phyloP scores from a whole-genome alignment of 306 rosid genomes.

The Prosopis cineraria region DNA sequence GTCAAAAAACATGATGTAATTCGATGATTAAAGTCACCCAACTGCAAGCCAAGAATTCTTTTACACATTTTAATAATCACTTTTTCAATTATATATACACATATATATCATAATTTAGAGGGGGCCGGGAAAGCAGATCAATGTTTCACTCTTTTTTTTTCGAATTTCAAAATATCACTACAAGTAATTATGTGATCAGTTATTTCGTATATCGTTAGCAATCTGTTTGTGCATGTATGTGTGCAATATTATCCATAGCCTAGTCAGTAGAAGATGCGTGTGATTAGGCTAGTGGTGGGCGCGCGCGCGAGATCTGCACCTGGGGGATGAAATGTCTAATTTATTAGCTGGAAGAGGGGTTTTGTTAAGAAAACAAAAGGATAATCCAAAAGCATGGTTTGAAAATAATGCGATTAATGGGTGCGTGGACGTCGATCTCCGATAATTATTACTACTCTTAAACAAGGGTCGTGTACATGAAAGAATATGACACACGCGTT shows the following conservation, averaged over 20 bases:
- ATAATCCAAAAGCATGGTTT: constrained; percentile 20
- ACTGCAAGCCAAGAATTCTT: constrained; percentile 15
- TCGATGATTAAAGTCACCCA: constrained; percentile 49
- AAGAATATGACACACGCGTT: neutral
- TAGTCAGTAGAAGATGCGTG: neutral
- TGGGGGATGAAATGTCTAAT: neutral
- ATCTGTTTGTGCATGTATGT: no score
- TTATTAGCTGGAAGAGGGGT: neutral
- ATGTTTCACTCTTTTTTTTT: no score
- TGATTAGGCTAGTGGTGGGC: neutral
- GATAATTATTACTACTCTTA: neutral
- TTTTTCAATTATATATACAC: no score
- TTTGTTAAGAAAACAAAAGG: neutral
- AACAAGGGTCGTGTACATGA: neutral
- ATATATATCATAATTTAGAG: no score
- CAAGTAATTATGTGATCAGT: no score
- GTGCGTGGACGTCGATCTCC: neutral
- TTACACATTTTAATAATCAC: neutral
- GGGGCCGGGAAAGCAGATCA: no score
- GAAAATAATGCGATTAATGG: constrained; percentile 22
- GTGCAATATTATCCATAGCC: neutral
- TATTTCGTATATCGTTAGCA: no score
- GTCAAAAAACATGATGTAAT: constrained; percentile 44
- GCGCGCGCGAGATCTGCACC: neutral
- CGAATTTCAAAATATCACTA: no score